Percentiles rank a stretch among this genome's conserved stretches.
These are phyloP conservation scores for Agaricus subrufescens DNA, from an alignment of 768 basidiomycete genomes.

Conservation along the genomic window DNA sequence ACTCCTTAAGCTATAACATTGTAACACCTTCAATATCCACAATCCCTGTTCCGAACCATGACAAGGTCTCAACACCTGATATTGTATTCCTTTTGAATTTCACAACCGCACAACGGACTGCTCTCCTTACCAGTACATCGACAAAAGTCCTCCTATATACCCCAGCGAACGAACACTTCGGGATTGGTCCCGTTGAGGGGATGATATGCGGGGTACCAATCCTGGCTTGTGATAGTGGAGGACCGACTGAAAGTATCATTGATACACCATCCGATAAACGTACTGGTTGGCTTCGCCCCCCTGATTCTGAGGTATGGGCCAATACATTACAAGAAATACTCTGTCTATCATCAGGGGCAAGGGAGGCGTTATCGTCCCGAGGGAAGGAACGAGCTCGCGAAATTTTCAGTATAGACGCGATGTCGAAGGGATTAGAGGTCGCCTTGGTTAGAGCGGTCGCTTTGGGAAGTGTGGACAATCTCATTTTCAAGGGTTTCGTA, in stretches of 20 bases:
- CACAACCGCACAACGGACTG: slow-evolving; percentile 76
- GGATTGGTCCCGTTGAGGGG: slow-evolving; percentile 92
- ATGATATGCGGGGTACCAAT: slow-evolving; percentile 92
- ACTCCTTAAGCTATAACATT: slow-evolving; percentile 56
- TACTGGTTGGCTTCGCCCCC: slow-evolving; percentile 76
- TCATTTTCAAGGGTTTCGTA: slow-evolving; percentile 17
- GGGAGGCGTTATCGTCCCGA: slow-evolving; percentile 43
- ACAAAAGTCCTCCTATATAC: slow-evolving; percentile 87
- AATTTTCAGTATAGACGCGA: slow-evolving; percentile 74
- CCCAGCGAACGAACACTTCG: slow-evolving; percentile 94
- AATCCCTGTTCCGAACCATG: slow-evolving; percentile 7
- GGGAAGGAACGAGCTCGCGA: slow-evolving; percentile 58
- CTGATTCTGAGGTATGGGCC: slow-evolving; percentile 67
- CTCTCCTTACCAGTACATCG: slow-evolving; percentile 61
- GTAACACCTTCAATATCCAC: slow-evolving; percentile 43
- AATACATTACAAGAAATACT: slow-evolving; percentile 60
- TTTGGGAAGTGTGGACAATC: slow-evolving; percentile 40
- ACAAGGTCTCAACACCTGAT: slow-evolving; percentile 36
- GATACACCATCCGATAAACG: slow-evolving; percentile 31
- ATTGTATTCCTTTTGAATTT: slow-evolving; percentile 92
- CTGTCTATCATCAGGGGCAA: slow-evolving; percentile 32
- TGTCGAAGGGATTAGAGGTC: slow-evolving; percentile 56
- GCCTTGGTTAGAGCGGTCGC: slow-evolving; percentile 49
- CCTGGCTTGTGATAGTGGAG: slow-evolving; percentile 81
- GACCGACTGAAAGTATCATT: slow-evolving; percentile 83